Percentiles rank a stretch among this genome's conserved stretches.
phyloP scores from a whole-genome alignment of 495 filamentous ascomycete genomes.

The Entonaema liquescens region DNA sequence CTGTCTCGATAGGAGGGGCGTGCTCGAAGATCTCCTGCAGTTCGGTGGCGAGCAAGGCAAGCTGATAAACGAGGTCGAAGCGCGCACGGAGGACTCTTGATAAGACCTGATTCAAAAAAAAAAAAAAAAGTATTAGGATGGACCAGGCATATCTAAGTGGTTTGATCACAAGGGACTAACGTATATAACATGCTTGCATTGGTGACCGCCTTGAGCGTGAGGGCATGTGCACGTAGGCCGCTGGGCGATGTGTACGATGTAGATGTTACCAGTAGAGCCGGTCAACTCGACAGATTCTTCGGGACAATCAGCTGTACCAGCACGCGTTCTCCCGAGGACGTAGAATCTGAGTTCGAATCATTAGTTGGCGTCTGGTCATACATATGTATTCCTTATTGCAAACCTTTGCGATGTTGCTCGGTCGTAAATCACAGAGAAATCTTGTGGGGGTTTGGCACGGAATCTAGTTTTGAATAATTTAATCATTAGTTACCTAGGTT shows the following conservation, averaged over 20 bases:
- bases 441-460: conserved; percentile 46
- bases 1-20: conserved; percentile 55
- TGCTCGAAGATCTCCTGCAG: conserved; percentile 66
- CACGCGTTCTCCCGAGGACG: conserved; percentile 49
- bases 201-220: conserved; percentile 66
- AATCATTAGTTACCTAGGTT: neutral
- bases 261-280: conserved; percentile 80
- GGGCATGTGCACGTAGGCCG: conserved; percentile 75
- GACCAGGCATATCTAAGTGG: neutral
- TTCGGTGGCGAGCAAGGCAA: conserved; percentile 73
- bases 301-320: conserved; percentile 41
- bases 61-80: conserved; percentile 72
- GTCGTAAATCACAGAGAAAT: conserved; percentile 49
- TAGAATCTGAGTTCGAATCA: conserved; percentile 42
- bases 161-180: conserved; percentile 22
- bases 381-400: no score
- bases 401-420: conserved; percentile 53
- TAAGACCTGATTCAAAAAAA: conserved; percentile 70
- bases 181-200: conserved; percentile 69
- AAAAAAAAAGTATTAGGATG: conserved; percentile 3
- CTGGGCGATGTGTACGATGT: conserved; percentile 62
- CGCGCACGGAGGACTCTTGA: conserved; percentile 71
- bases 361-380: neutral
- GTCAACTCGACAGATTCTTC: conserved; percentile 69
- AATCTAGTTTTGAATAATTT: conserved; percentile 40